Percentiles rank a stretch among this genome's conserved stretches.
phyloP scores from a whole-genome alignment of 164 flowering plant genomes.

The Stephania cephalantha region DNA sequence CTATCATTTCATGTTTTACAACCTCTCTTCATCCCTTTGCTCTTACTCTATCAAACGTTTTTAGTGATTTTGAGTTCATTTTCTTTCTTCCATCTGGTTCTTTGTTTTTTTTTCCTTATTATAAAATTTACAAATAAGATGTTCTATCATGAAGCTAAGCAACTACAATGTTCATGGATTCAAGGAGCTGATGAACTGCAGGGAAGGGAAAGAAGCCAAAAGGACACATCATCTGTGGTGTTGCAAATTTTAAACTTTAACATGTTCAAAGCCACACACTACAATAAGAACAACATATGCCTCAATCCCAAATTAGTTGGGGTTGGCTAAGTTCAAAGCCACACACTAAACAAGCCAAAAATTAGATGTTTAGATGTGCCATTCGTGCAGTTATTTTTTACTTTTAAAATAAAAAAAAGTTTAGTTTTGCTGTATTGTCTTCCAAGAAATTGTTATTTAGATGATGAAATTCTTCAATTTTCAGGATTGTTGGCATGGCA shows the following conservation, averaged over 20 bases:
- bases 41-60: neutral
- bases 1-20: neutral
- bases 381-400: neutral
- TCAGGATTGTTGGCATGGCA: conserved; percentile 99
- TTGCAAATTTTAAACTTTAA: neutral
- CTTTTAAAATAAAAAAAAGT: neutral
- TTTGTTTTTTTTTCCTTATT: neutral
- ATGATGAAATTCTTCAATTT: conserved; percentile 8
- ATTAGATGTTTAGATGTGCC: neutral
- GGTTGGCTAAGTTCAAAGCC: neutral
- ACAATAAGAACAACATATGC: no score
- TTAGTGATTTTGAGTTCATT: neutral
- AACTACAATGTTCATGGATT: neutral
- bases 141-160: neutral
- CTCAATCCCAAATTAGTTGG: no score
- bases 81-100: neutral
- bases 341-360: neutral
- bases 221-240: neutral
- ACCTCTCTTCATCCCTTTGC: neutral
- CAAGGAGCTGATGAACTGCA: neutral
- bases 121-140: neutral
- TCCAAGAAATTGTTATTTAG: neutral
- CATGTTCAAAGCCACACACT: neutral
- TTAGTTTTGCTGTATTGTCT: neutral
- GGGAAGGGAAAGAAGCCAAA: neutral